Conservation (phyloP, 192 early-diverging fungal species). For the Coemansia sp. region DNA sequence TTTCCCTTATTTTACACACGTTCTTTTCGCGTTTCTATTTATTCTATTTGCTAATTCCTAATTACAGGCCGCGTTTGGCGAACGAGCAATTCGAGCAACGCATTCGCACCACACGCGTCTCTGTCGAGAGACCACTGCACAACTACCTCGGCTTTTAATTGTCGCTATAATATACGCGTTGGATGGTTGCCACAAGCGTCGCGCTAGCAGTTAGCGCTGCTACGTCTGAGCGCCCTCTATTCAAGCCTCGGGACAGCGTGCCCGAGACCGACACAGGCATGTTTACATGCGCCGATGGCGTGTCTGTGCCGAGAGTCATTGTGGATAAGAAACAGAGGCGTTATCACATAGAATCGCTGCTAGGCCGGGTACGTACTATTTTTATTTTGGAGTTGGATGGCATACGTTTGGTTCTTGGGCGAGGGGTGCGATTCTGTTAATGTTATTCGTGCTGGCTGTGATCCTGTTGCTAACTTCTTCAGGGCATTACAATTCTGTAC, state of each 20-base stretch:
- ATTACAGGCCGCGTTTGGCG: neutral
- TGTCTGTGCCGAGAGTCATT: conserved; percentile 37
- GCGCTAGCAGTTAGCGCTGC: conserved; percentile 1
- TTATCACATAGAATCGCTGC: conserved; percentile 36
- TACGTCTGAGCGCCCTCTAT: neutral
- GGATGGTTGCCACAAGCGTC: conserved; percentile 3
- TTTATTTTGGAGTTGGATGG: neutral
- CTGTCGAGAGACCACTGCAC: neutral
- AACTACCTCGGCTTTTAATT: neutral
- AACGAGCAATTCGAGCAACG: neutral
- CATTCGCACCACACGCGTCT: neutral
- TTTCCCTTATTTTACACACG: neutral
- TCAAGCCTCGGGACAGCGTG: neutral
- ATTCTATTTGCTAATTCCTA: neutral
- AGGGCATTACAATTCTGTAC: neutral
- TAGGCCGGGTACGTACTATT: conserved; percentile 37
- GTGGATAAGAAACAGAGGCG: conserved; percentile 20
- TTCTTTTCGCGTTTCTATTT: conserved; percentile 8
- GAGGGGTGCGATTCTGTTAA: neutral
- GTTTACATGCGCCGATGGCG: conserved; percentile 41
- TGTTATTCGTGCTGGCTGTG: neutral
- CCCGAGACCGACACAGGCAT: conserved; percentile 6
- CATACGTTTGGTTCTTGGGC: too few species aligned
- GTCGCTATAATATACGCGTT: neutral
- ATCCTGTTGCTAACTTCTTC: neutral